These are phyloP conservation scores for Strigomonas culicis DNA, from an alignment of 208 protist genomes.

Conservation along the genomic window DNA sequence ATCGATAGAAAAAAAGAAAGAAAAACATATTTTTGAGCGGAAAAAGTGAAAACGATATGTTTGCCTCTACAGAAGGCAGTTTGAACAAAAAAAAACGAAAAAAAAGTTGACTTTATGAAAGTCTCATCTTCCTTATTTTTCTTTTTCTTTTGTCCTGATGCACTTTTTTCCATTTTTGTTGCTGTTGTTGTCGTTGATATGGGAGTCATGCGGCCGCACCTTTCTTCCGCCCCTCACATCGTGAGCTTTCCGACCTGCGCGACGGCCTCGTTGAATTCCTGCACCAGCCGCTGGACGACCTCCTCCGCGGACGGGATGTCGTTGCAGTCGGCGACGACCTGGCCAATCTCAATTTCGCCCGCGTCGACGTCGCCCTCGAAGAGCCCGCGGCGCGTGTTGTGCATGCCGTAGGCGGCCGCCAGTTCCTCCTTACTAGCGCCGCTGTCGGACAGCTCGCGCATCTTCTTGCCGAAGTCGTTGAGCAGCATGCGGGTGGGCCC, in stretches of 20 bases:
- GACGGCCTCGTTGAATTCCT: constrained; percentile 34
- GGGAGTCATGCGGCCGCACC: too few species aligned
- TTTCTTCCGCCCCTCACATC: constrained; percentile 27
- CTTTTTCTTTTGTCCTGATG: background rate
- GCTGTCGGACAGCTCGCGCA: constrained; percentile 28
- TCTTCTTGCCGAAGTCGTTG: constrained; percentile 56
- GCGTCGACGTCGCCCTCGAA: constrained; percentile 49
- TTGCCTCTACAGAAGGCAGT: background rate
- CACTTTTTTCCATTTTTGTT: background rate
- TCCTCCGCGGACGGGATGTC: constrained; percentile 37
- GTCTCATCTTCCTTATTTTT: constrained; percentile 6
- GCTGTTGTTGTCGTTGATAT: background rate
- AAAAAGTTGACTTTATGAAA: background rate
- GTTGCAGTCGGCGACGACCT: constrained; percentile 36
- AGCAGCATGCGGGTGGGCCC: constrained; percentile 58
- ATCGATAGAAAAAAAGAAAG: background rate
- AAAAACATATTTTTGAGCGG: background rate
- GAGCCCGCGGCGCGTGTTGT: constrained; percentile 45
- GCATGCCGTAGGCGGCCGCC: constrained; percentile 30
- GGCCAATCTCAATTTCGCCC: constrained; percentile 68
- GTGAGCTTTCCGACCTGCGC: constrained; percentile 18
- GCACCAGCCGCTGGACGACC: constrained; percentile 49
- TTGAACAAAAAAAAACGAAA: background rate
- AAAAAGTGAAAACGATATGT: background rate
- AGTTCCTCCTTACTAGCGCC: constrained; percentile 45